A percentile compares a stretch with the other conserved stretches of the same genome.
Evolutionary conservation across 306 rosid genomes (phyloP).

Genomic region (Cicer arietinum): DNA sequence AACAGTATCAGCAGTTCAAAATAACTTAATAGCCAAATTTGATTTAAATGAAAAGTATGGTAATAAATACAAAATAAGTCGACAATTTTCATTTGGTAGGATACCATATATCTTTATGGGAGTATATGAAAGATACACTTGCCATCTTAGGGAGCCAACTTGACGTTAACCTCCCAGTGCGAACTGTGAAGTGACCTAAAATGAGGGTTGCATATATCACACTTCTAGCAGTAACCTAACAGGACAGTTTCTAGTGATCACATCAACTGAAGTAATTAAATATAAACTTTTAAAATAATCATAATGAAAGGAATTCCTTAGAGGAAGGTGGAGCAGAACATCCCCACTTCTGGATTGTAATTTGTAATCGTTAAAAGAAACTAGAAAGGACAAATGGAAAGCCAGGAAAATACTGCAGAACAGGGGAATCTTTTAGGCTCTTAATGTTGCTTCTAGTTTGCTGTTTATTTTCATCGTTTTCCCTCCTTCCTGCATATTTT

Average conservation of each 20-base stretch:
- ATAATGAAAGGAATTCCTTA: not conserved
- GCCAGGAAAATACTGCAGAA: slow-evolving; percentile 12
- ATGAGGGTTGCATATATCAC: not conserved
- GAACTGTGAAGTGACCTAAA: not conserved
- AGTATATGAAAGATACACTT: not conserved
- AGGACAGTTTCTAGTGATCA: slow-evolving; percentile 10
- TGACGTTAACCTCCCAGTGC: not conserved
- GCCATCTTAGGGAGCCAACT: not conserved
- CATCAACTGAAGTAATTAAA: not conserved
- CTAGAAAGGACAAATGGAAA: not conserved
- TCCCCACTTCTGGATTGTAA: not conserved
- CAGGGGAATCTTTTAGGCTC: slow-evolving; percentile 4
- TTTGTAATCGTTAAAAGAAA: not conserved
- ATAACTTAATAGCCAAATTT: slow-evolving; percentile 3
- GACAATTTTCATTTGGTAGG: not conserved
- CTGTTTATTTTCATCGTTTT: not conserved
- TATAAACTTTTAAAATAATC: not conserved
- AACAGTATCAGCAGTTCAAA: not conserved
- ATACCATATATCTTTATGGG: not conserved
- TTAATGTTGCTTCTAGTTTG: slow-evolving; percentile 11
- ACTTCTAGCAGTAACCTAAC: not conserved
- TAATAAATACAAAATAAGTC: not conserved
- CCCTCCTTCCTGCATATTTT: slow-evolving; percentile 1
- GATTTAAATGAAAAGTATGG: not conserved
- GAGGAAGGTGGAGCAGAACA: not conserved